phyloP scores from a whole-genome alignment of 495 filamentous ascomycete species.

The Hypoxylon lienhwacheense region DNA sequence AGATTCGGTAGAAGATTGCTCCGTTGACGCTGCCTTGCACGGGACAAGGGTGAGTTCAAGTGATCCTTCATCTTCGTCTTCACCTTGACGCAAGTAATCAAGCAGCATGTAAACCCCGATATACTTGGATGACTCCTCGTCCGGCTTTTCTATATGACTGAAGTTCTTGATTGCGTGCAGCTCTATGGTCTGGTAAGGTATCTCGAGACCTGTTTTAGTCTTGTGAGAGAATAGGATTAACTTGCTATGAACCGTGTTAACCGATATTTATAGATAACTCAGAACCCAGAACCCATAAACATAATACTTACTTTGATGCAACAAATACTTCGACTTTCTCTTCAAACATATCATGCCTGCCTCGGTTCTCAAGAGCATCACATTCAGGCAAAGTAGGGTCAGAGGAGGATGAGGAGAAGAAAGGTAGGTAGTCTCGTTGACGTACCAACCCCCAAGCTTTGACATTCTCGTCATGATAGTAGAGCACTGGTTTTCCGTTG shows the following conservation, averaged over 20 bases:
- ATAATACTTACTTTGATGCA: conserved; percentile 66
- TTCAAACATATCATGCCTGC: conserved; percentile 42
- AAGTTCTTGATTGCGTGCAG: conserved; percentile 82
- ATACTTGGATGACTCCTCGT: conserved; percentile 26
- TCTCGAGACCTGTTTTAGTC: conserved; percentile 64
- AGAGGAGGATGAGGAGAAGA: conserved; percentile 50
- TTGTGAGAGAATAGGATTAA: conserved; percentile 70
- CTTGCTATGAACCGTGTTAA: conserved; percentile 54
- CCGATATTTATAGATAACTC: not conserved
- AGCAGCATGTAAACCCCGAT: conserved; percentile 76
- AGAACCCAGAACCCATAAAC: not conserved
- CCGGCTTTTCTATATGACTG: conserved; percentile 38
- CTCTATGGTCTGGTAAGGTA: conserved; percentile 85
- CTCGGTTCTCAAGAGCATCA: conserved; percentile 38
- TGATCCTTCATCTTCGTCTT: conserved; percentile 67
- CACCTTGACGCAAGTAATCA: conserved; percentile 56
- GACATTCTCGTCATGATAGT: conserved; percentile 68
- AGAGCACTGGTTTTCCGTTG: conserved; percentile 73
- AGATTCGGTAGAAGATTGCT: conserved; percentile 10
- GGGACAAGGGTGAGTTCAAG: conserved; percentile 78
- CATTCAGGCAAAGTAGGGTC: conserved; percentile 40
- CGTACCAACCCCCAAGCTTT: conserved; percentile 58
- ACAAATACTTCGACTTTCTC: conserved; percentile 73
- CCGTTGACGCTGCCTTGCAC: conserved; percentile 21
- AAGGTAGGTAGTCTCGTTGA: conserved; percentile 49